phyloP scores from a whole-genome alignment of 169 alveolate genomes.

The Eimeria falciformis region DNA sequence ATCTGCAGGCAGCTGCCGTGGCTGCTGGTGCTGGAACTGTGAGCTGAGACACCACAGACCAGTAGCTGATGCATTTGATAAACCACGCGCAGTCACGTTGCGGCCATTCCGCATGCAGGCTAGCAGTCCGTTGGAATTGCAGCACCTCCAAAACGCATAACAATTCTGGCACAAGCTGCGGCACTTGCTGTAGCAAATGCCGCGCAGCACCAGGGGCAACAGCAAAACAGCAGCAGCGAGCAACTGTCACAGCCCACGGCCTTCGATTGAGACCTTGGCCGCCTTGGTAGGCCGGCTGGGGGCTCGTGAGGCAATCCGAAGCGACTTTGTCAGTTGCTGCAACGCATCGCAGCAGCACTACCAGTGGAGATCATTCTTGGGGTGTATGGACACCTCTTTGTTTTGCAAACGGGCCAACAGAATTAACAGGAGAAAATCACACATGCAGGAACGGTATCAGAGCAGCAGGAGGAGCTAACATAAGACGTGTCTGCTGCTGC shows the following conservation, averaged over 20 bases:
- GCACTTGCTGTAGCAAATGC: not conserved
- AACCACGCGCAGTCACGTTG: too few species aligned
- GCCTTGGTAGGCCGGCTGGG: constrained; percentile 58
- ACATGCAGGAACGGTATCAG: too few species aligned
- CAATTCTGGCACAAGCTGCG: too few species aligned
- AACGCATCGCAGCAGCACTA: not conserved
- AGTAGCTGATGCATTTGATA: too few species aligned
- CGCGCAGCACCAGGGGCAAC: not conserved
- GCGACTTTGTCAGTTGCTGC: not conserved
- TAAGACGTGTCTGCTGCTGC: not conserved
- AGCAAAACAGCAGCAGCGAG: not conserved
- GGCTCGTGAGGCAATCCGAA: not conserved
- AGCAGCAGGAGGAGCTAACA: not conserved
- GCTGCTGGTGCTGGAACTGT: too few species aligned
- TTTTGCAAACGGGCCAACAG: not conserved
- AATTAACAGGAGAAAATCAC: too few species aligned
- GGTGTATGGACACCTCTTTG: not conserved
- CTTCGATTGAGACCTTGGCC: constrained; percentile 57
- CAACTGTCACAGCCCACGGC: constrained; percentile 34
- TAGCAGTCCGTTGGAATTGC: too few species aligned
- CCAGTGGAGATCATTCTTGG: not conserved
- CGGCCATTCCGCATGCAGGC: too few species aligned
- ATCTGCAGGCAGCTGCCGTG: too few species aligned
- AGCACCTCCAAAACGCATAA: too few species aligned
- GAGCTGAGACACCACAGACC: too few species aligned